Conservation (phyloP, 2,329 filamentous ascomycete species). For the Alternaria hordeiaustralica region DNA sequence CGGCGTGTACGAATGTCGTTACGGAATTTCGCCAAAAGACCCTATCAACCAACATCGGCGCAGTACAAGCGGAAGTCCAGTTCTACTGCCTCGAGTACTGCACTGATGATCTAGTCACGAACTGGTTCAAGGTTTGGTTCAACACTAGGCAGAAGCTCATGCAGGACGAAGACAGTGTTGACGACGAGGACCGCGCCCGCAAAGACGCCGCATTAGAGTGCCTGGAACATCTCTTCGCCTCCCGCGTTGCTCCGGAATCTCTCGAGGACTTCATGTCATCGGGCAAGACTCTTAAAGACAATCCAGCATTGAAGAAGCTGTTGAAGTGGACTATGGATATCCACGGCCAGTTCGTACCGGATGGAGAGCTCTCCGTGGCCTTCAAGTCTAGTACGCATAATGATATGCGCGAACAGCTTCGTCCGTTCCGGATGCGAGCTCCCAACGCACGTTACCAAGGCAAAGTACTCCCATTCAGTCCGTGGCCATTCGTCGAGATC, state of each 20-base stretch:
- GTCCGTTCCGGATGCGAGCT: slow-evolving; percentile 18
- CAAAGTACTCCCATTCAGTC: slow-evolving; percentile 18
- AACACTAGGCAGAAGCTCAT: not conserved
- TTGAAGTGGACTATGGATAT: slow-evolving; percentile 18
- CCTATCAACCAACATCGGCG: not conserved
- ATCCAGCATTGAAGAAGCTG: slow-evolving; percentile 3
- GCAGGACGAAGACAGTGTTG: slow-evolving; percentile 4
- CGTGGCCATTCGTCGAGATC: slow-evolving; percentile 31
- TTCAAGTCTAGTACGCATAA: slow-evolving; percentile 12
- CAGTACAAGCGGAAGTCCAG: slow-evolving; percentile 17
- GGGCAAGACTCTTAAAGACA: slow-evolving; percentile 2
- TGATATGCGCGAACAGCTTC: slow-evolving; percentile 14
- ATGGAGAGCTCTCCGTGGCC: not conserved
- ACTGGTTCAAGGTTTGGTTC: slow-evolving; percentile 6
- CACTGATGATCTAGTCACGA: slow-evolving; percentile 5
- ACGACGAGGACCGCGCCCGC: slow-evolving; percentile 4
- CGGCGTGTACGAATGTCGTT: slow-evolving; percentile 15
- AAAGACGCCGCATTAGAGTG: slow-evolving; percentile 6
- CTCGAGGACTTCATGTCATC: slow-evolving; percentile 15
- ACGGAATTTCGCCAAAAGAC: slow-evolving; percentile 15
- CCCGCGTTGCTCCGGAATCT: not conserved
- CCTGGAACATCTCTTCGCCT: slow-evolving; percentile 7
- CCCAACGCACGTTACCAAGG: slow-evolving; percentile 12
- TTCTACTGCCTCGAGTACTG: slow-evolving; percentile 15
- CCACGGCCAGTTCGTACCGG: slow-evolving; percentile 3